Conservation (phyloP, 805 yeast genomes). For the Candida sithepensis region DNA sequence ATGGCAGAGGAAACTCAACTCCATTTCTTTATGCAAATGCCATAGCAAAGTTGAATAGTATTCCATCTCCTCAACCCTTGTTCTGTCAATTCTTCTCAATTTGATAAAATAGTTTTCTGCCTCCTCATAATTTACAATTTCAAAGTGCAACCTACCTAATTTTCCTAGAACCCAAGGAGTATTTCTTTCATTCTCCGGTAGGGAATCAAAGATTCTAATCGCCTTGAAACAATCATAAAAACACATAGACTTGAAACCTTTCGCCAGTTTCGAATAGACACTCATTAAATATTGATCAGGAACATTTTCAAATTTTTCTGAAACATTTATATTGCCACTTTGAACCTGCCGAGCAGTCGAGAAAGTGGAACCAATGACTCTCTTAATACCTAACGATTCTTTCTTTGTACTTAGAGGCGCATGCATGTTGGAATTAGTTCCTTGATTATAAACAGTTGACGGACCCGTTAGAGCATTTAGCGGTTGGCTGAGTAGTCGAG, state of each 20-base stretch:
- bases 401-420: slow-evolving; percentile 7
- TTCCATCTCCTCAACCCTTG: slow-evolving; percentile 86
- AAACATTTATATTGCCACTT: slow-evolving; percentile 17
- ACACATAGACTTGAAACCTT: slow-evolving; percentile 55
- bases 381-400: slow-evolving; percentile 18
- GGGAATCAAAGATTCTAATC: slow-evolving; percentile 57
- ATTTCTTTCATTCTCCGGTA: slow-evolving; percentile 59
- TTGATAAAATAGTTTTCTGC: slow-evolving; percentile 60
- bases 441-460: slow-evolving; percentile 12
- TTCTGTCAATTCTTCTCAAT: slow-evolving; percentile 67
- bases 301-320: not conserved
- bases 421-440: slow-evolving; percentile 4
- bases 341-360: slow-evolving; percentile 1
- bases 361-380: slow-evolving; percentile 25
- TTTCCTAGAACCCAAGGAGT: slow-evolving; percentile 86
- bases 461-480: slow-evolving; percentile 21
- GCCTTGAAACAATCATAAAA: slow-evolving; percentile 80
- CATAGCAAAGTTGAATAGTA: slow-evolving; percentile 84
- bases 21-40: slow-evolving; percentile 83
- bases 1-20: slow-evolving; percentile 76
- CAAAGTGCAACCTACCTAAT: slow-evolving; percentile 79
- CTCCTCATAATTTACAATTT: slow-evolving; percentile 79
- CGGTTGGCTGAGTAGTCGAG: slow-evolving; percentile 26
- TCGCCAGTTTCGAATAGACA: slow-evolving; percentile 53
- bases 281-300: slow-evolving; percentile 40